phyloP scores from a whole-genome alignment of 176 grass and related monocot genomes.

The Lolium perenne region DNA sequence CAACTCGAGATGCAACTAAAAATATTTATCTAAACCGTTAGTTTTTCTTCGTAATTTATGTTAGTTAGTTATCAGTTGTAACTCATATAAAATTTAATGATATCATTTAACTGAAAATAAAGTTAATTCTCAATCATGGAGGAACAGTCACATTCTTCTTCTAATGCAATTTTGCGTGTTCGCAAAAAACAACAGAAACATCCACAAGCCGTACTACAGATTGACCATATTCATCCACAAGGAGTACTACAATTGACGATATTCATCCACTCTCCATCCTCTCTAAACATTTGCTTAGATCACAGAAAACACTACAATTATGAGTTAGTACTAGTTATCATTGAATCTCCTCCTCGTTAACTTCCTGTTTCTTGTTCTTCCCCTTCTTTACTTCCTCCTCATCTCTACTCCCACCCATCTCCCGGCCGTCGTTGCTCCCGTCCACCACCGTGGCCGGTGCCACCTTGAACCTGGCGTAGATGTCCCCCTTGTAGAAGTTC shows the following conservation, averaged over 20 bases:
- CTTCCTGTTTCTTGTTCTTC: neutral
- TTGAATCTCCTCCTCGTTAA: neutral
- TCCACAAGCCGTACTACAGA: too few species aligned
- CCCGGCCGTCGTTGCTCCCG: neutral
- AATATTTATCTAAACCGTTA: too few species aligned
- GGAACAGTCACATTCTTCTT: too few species aligned
- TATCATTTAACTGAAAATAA: too few species aligned
- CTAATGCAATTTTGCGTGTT: too few species aligned
- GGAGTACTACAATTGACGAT: neutral
- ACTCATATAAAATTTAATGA: too few species aligned
- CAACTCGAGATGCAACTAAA: too few species aligned
- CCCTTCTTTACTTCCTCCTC: neutral
- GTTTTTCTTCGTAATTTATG: too few species aligned
- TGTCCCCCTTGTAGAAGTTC: slow-evolving; percentile 27
- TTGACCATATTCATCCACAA: neutral
- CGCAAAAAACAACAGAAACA: too few species aligned
- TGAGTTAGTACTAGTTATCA: neutral
- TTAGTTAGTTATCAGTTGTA: too few species aligned
- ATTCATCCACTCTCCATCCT: neutral
- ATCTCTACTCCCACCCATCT: neutral
- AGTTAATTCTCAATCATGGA: too few species aligned
- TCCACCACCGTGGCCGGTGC: neutral
- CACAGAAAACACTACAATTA: neutral
- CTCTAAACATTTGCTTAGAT: slow-evolving; percentile 1
- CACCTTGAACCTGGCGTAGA: slow-evolving; percentile 30